Base-by-base conservation (phyloP, 352 stramenopile genomes). In the Phytopythium chamaehyphon region DNA sequence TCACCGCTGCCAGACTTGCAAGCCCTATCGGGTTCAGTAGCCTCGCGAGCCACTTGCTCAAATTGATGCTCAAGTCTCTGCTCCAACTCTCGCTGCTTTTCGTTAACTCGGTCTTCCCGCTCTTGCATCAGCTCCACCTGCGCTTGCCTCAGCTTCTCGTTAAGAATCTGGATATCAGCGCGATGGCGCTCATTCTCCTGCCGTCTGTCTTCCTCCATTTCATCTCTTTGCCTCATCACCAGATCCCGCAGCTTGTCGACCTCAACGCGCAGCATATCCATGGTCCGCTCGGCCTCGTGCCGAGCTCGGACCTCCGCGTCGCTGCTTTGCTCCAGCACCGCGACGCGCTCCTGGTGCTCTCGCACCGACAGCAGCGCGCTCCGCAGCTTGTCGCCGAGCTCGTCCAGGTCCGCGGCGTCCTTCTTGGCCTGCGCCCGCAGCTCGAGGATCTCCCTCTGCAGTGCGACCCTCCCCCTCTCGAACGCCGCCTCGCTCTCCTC, bases 221-320 rank as follows among this genome's bases (percentile, higher is more conserved):
- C 76, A 0, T 66, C 49, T 15, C 73, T 69, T 46, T 90, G 74
- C 21, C 54, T 60, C 7, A 58, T 55, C 9, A 91, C 72, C 0
- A 91, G 61, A 7, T 67, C 65, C 8, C 74, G 66, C 11, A 91
- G 52, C 26, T 91, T 89, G 35, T 81, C 78, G 26, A 88, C 70
- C 54, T 91, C 75, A 2, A 80, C 51, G 45, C 82, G 87, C 16
- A 91, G 70, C 46, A 84, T 54, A 47, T 91, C 76, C 40, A 91
- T 54, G 1, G 77, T 89, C 51, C 88, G 66, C 42, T 89, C 73
- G 1, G 69, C 71, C 33, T 83, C 74, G 24, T 85, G 46, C 16
- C 77, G 69, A 45, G 64, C 54, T n/a, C 65, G 61, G 6, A 61
- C 65, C 62, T 92, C 83, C 0, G 63, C 40, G 16, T 90, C 77